These are phyloP conservation scores for Tetradesmus lagerheimii DNA, from an alignment of 139 green algal genomes.

Conservation along the genomic window DNA sequence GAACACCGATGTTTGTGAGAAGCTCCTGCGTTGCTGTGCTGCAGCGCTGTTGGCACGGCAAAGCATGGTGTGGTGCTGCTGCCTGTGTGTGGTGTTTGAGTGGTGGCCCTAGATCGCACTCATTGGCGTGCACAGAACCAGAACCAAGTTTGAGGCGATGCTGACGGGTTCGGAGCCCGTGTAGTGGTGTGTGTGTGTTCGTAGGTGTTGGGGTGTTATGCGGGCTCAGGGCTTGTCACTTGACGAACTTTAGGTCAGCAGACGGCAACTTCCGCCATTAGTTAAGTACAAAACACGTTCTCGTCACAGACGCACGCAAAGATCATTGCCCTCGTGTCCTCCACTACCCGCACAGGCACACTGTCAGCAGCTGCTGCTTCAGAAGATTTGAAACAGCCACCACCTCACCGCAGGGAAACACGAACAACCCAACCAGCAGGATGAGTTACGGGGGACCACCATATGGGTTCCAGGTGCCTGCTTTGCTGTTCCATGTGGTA, in stretches of 20 bases:
- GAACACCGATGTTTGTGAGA: neutral
- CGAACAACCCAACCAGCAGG: neutral
- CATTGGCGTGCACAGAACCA: neutral
- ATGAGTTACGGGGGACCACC: neutral
- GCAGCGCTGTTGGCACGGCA: neutral
- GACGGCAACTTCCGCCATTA: neutral
- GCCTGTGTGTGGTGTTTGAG: neutral
- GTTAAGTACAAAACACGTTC: no score
- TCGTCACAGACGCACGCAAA: no score
- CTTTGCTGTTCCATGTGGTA: no score
- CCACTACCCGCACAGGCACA: neutral
- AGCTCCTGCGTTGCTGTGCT: neutral
- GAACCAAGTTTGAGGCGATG: neutral
- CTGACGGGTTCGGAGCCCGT: neutral
- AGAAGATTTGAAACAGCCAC: neutral
- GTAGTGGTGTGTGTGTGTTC: neutral
- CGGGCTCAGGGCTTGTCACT: neutral
- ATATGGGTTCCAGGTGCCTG: neutral
- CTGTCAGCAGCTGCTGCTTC: neutral
- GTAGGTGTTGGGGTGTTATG: neutral
- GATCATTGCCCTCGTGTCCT: neutral
- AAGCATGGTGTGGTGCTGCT: neutral
- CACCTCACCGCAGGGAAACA: neutral
- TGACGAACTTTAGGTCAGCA: neutral
- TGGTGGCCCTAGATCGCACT: neutral